phyloP scores from a whole-genome alignment of 371 early-diverging fungal species.

The Rhizomucor pusillus region DNA sequence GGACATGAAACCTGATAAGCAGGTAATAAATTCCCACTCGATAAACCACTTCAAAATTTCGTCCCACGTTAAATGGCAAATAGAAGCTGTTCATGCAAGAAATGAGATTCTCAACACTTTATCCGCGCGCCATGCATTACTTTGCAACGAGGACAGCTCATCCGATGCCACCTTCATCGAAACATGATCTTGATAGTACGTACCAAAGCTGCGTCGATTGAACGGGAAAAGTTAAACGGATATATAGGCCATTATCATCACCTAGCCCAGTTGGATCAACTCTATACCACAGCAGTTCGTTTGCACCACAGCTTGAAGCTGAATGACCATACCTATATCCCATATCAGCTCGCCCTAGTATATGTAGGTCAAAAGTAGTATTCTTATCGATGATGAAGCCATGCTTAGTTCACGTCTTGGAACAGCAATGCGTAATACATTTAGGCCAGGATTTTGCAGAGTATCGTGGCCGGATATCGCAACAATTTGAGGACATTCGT shows the following conservation, averaged over 20 bases:
- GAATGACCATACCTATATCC: constrained; percentile 53
- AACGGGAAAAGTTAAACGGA: background rate
- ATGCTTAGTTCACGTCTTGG: no score
- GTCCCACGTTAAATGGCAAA: background rate
- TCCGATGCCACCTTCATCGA: constrained; percentile 1
- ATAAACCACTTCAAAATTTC: no score
- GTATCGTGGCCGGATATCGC: background rate
- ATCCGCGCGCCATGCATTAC: constrained; percentile 9
- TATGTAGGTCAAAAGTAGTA: constrained; percentile 52
- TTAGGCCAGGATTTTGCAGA: background rate
- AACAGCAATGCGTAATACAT: background rate
- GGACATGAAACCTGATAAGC: background rate
- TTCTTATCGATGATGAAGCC: no score
- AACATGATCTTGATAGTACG: constrained; percentile 4
- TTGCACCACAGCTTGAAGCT: constrained; percentile 43
- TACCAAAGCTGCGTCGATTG: background rate
- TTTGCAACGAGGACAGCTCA: background rate
- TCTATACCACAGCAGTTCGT: constrained; percentile 50
- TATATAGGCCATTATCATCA: constrained; percentile 18
- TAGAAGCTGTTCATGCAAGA: constrained; percentile 7
- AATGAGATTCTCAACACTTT: constrained; percentile 7
- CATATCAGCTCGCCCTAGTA: constrained; percentile 56
- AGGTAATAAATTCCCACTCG: background rate
- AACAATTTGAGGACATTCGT: constrained; percentile 2
- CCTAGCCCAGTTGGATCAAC: constrained; percentile 34